phyloP scores from a whole-genome alignment of 495 filamentous ascomycete species.

The Xylaria acuta region DNA sequence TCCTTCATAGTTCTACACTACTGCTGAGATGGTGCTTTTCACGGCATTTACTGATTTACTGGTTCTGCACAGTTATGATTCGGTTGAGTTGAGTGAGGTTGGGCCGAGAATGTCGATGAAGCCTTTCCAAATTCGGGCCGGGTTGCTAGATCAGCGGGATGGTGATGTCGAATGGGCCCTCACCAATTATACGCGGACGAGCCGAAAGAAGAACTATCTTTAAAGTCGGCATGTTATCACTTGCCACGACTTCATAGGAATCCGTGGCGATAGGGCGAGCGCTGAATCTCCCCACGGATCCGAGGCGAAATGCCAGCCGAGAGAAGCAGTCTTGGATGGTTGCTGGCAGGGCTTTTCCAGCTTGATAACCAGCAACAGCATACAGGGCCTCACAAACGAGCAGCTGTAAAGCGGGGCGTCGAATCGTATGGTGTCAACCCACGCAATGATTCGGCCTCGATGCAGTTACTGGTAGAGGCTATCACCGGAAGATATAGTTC shows the following conservation, averaged over 20 bases:
- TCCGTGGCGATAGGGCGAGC: slow-evolving; percentile 27
- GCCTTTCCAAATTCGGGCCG: slow-evolving; percentile 89
- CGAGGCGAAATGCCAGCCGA: slow-evolving; percentile 30
- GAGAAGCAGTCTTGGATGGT: slow-evolving; percentile 27
- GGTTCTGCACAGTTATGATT: slow-evolving; percentile 60
- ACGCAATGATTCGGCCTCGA: neutral
- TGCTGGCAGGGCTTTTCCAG: slow-evolving; percentile 13
- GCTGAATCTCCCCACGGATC: slow-evolving; percentile 25
- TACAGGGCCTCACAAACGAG: slow-evolving; percentile 23
- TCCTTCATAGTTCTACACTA: neutral
- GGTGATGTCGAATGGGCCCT: slow-evolving; percentile 97
- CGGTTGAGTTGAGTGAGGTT: slow-evolving; percentile 92
- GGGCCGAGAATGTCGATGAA: slow-evolving; percentile 97
- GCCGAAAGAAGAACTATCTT: slow-evolving; percentile 90
- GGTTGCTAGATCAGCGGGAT: slow-evolving; percentile 93
- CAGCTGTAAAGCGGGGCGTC: slow-evolving; percentile 8
- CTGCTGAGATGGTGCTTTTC: neutral
- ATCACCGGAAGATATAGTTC: neutral
- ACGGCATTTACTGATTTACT: neutral
- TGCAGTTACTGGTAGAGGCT: neutral
- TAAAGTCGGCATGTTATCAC: slow-evolving; percentile 46
- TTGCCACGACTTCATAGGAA: slow-evolving; percentile 24
- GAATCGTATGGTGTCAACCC: neutral
- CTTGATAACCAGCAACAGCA: slow-evolving; percentile 23
- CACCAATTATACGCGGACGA: slow-evolving; percentile 92